These are phyloP conservation scores for Hemileccinum impolitum DNA, from an alignment of 768 basidiomycete species.

Conservation along the genomic window DNA sequence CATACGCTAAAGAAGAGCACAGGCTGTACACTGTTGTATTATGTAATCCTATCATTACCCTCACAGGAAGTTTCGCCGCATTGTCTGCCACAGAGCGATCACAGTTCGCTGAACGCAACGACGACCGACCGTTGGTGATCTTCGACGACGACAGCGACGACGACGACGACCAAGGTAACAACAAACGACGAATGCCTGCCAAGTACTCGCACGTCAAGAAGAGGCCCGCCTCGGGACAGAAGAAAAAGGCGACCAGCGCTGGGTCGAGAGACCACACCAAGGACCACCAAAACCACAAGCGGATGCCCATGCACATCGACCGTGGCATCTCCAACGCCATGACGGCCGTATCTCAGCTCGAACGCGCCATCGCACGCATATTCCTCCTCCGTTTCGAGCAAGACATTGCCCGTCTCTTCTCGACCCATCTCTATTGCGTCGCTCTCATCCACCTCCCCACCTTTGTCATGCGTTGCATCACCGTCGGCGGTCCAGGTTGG, in stretches of 20 bases:
- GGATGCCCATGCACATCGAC: conserved; percentile 50
- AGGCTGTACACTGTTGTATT: conserved; percentile 7
- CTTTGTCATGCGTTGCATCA: conserved; percentile 61
- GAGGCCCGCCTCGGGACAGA: conserved; percentile 44
- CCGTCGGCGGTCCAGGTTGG: conserved; percentile 65
- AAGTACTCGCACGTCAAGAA: conserved; percentile 79
- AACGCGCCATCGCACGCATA: conserved; percentile 64
- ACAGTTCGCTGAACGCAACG: conserved; percentile 10
- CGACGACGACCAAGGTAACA: too few species aligned
- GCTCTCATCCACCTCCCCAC: conserved; percentile 65
- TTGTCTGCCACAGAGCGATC: conserved; percentile 15
- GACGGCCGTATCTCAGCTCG: conserved; percentile 61
- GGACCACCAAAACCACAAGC: conserved; percentile 32
- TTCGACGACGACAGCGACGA: neutral
- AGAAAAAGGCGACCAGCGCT: conserved; percentile 41
- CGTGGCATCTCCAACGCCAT: conserved; percentile 53
- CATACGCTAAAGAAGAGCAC: neutral
- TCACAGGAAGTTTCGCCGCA: neutral
- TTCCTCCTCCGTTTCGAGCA: conserved; percentile 69
- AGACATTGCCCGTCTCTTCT: conserved; percentile 72
- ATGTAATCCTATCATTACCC: conserved; percentile 12
- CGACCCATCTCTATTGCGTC: conserved; percentile 62
- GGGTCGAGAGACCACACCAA: conserved; percentile 10
- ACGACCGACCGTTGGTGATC: conserved; percentile 1
- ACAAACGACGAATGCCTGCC: conserved; percentile 53